Percentiles rank a stretch among this genome's conserved stretches.
Conservation (phyloP, 2,329 filamentous ascomycete genomes). For the Aspergillus hortae region DNA sequence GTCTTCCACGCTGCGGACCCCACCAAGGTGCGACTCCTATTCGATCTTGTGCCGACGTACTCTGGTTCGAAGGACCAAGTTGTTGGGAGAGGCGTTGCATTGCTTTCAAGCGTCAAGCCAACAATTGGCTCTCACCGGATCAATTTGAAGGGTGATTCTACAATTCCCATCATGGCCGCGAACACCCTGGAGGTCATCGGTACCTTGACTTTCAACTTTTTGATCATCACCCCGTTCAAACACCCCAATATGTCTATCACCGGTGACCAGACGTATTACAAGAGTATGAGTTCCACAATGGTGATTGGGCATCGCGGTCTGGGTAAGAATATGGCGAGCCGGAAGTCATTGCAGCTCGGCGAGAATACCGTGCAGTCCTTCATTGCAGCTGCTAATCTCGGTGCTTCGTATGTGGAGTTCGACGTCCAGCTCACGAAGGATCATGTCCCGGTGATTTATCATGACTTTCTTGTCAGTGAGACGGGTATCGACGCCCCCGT, state of each 20-base stretch:
- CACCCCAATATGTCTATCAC: slow-evolving; percentile 93
- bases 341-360: slow-evolving; percentile 85
- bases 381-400: slow-evolving; percentile 90
- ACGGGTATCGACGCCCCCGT: slow-evolving; percentile 96
- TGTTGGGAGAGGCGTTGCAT: slow-evolving; percentile 81
- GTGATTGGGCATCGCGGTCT: slow-evolving; percentile 70
- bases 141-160: slow-evolving; percentile 86
- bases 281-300: slow-evolving; percentile 85
- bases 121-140: slow-evolving; percentile 81
- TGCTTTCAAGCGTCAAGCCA: slow-evolving; percentile 81
- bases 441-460: slow-evolving; percentile 95
- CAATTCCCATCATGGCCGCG: slow-evolving; percentile 82
- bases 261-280: slow-evolving; percentile 93
- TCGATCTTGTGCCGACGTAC: slow-evolving; percentile 95
- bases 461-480: slow-evolving; percentile 96
- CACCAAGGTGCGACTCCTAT: slow-evolving; percentile 79
- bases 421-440: slow-evolving; percentile 99
- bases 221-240: slow-evolving; percentile 88
- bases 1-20: slow-evolving; percentile 78
- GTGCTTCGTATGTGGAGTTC: slow-evolving; percentile 68
- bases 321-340: slow-evolving; percentile 82
- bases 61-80: slow-evolving; percentile 76
- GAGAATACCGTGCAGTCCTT: slow-evolving; percentile 96
- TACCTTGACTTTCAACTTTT: slow-evolving; percentile 92
- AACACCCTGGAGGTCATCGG: slow-evolving; percentile 86